Conservation (phyloP, 2,329 filamentous ascomycete species). For the Curvularia spicifera region DNA sequence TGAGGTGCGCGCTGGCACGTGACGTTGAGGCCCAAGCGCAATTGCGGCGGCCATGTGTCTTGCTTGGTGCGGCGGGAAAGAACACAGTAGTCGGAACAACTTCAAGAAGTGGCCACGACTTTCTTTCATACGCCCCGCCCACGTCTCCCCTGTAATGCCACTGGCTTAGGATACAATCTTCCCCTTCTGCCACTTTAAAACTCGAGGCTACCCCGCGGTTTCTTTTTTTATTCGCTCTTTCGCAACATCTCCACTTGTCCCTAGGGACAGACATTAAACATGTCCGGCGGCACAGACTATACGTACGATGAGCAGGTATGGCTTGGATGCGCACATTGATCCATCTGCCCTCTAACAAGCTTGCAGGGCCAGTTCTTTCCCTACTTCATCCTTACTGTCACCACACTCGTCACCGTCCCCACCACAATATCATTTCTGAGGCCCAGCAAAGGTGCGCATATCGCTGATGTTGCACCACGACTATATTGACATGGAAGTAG, state of each 20-base stretch:
- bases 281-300: constrained; percentile 73
- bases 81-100: constrained; percentile 41
- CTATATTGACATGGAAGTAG: constrained; percentile 41
- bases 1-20: constrained; percentile 8
- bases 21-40: constrained; percentile 16
- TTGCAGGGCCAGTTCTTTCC: constrained; percentile 92
- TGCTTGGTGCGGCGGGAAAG: constrained; percentile 25
- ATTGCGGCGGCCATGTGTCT: constrained; percentile 32
- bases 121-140: constrained; percentile 35
- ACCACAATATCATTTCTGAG: constrained; percentile 88
- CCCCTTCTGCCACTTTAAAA: constrained; percentile 22
- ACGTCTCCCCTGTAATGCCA: constrained; percentile 29
- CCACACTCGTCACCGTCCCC: constrained; percentile 84
- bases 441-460: constrained; percentile 68
- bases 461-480: constrained; percentile 3
- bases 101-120: constrained; percentile 32
- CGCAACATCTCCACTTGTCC: constrained; percentile 20
- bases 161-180: constrained; percentile 22
- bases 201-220: constrained; percentile 21
- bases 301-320: constrained; percentile 92
- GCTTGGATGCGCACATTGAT: constrained; percentile 8
- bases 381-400: constrained; percentile 94
- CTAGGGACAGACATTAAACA: constrained; percentile 35
- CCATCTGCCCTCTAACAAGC: constrained; percentile 21
- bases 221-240: constrained; percentile 29